Conservation (phyloP, 78 protist genomes). For the Dictyostelium capitatum region DNA sequence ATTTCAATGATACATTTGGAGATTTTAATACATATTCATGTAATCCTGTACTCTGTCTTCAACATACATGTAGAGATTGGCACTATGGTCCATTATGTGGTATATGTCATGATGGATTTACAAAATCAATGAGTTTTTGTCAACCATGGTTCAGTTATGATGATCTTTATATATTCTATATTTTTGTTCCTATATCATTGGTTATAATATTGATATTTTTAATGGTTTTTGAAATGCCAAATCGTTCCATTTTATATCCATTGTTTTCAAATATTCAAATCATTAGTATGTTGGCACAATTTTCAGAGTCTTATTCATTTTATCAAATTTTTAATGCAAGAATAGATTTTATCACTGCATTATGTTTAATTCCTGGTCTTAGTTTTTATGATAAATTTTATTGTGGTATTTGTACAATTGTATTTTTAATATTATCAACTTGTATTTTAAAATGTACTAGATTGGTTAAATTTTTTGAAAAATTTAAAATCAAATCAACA, state of each 20-base stretch:
- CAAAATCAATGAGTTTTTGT: neutral
- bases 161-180: neutral
- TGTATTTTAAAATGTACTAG: neutral
- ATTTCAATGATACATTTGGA: neutral
- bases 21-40: neutral
- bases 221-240: neutral
- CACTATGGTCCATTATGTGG: constrained; percentile 4
- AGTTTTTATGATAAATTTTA: neutral
- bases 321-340: neutral
- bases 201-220: neutral
- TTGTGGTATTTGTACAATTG: neutral
- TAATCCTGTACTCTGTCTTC: neutral
- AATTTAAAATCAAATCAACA: neutral
- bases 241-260: neutral
- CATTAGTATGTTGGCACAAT: constrained; percentile 3
- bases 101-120: neutral
- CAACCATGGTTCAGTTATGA: neutral
- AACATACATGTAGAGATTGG: neutral
- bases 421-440: neutral
- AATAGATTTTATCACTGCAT: neutral
- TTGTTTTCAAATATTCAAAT: neutral
- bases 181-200: neutral
- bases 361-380: neutral
- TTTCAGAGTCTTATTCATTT: neutral
- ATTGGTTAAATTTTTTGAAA: neutral